phyloP scores from a whole-genome alignment of 78 protist species.

The Dictyostelium discoideum region dicty_2.7 NC_007089.4:6196001-6196500 shows the following conservation, averaged over 20 bases:
- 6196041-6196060: slow-evolving; percentile 27
- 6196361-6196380: neutral
- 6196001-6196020: slow-evolving; percentile 68
- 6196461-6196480: neutral
- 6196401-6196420: neutral
- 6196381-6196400: neutral
- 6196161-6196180: neutral
- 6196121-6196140: neutral
- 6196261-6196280: neutral
- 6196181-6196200: neutral
- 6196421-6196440: neutral
- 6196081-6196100: neutral
- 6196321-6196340: neutral
- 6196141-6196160: neutral
- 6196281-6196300: neutral
- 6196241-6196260: slow-evolving; percentile 8
- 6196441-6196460: neutral
- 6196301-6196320: neutral
- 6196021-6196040: slow-evolving; percentile 53
- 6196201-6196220: neutral
- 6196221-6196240: neutral
- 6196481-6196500: neutral
- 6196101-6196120: neutral
- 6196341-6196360: neutral
- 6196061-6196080: neutral